Conservation (phyloP, 768 basidiomycete species). For the Sistotremastrum niveocremeum region DNA sequence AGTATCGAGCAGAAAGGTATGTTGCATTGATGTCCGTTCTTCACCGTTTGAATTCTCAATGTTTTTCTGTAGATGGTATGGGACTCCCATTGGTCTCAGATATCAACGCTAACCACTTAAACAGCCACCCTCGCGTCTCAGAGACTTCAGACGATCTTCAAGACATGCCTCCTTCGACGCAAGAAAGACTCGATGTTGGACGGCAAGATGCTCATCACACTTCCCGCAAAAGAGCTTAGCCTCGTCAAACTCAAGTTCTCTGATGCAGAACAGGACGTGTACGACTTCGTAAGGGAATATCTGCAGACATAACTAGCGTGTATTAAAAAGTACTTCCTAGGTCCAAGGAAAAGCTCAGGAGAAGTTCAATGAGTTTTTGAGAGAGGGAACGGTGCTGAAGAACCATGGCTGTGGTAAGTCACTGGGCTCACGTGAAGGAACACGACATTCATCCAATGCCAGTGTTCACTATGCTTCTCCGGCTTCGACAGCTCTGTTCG, state of each 20-base stretch:
- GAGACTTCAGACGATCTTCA: slow-evolving; percentile 46
- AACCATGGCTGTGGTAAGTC: slow-evolving; percentile 8
- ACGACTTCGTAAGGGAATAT: slow-evolving; percentile 28
- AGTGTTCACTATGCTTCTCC: slow-evolving; percentile 33
- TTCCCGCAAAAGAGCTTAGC: slow-evolving; percentile 41
- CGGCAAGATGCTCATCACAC: slow-evolving; percentile 52
- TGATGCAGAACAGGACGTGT: slow-evolving; percentile 50
- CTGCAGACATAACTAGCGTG: neutral
- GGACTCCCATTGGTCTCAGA: too few species aligned
- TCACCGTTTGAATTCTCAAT: too few species aligned
- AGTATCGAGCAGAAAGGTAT: too few species aligned
- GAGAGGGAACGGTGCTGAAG: slow-evolving; percentile 58
- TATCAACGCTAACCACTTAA: neutral
- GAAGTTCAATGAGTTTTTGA: slow-evolving; percentile 48
- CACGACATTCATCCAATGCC: neutral
- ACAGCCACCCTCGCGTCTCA: slow-evolving; percentile 39
- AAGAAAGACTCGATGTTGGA: slow-evolving; percentile 43
- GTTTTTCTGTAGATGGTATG: too few species aligned
- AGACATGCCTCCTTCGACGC: slow-evolving; percentile 40
- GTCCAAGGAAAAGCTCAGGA: slow-evolving; percentile 42
- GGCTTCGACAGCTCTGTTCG: slow-evolving; percentile 55
- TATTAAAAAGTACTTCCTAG: slow-evolving; percentile 15
- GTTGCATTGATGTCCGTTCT: too few species aligned
- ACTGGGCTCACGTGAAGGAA: slow-evolving; percentile 46
- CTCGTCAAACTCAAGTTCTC: slow-evolving; percentile 43